Evolutionary conservation across 2,329 filamentous ascomycete species (phyloP), one percentile per base, ranked within the genome.

Genomic region (Fusarium humuli): DNA sequence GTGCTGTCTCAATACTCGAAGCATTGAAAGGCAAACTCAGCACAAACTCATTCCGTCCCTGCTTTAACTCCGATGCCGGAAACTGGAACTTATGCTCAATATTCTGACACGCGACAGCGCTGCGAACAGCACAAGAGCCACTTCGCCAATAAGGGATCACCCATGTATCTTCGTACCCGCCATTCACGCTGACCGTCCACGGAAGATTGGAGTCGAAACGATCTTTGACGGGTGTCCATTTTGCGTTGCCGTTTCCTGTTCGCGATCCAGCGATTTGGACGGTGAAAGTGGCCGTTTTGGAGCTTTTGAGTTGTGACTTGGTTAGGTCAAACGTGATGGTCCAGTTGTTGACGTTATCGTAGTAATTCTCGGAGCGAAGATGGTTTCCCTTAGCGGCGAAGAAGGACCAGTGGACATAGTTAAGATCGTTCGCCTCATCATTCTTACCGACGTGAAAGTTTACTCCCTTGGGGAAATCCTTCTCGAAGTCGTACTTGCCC

Each of bases 321-420:
- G 76, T 72, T 13, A 86, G 69, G 57, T 86, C 81, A 57, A 88
- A 90, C 1, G 82, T 73, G 23, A 89, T 79, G 1, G 84, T 89
- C 87, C 86, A 89, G 74, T 89, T 88, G 73, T 87, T 87, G 18
- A 88, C 81, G 57, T 82, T 82, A 5, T 81, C 77, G 42, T 79
- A 78, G 56, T 83, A 82, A 6, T 81, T 77, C 42, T 81, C 77
- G 3, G 79, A 72, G 5, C 83, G 80, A 0, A 82, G 53, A 12
- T 77, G 82, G 69, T 88, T 85, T 6, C 81, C 85, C 16, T 85
- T 80, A 3, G 85, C 84, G 1, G 87, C 87, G 65, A 88, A 89
- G 11, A 88, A 87, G 42, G 84, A 86, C 89, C 88, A 91, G 71
- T 91, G 89, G 1, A 90, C 84, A 49, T 90, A 89, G 73, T 90